A percentile compares a stretch with the other conserved stretches of the same genome.
Evolutionary conservation across 2,329 filamentous ascomycete species (phyloP).

Genomic region (Spiromastix sp.): DNA sequence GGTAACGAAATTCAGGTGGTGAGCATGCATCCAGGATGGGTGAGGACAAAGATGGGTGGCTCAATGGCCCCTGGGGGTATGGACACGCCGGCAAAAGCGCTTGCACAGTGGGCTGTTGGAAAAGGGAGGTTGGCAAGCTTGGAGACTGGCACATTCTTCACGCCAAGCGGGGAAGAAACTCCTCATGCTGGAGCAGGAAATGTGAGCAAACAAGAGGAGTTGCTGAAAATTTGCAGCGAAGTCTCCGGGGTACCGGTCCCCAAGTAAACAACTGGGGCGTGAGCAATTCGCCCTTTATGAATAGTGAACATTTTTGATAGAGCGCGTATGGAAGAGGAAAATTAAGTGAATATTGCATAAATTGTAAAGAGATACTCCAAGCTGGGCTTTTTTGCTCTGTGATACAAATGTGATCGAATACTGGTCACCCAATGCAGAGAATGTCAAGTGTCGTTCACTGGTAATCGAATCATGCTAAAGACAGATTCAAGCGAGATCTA

Average conservation of each 20-base stretch:
- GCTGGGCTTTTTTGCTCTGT: too few relatives aligned
- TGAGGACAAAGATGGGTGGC: constrained; percentile 46
- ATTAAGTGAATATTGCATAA: too few relatives aligned
- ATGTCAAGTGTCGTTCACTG: too few relatives aligned
- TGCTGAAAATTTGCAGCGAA: constrained; percentile 17
- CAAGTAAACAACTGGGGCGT: background rate
- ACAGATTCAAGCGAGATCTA: too few relatives aligned
- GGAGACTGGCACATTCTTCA: constrained; percentile 14
- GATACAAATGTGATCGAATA: too few relatives aligned
- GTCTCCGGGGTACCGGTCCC: constrained; percentile 16
- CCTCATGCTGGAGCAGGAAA: constrained; percentile 17
- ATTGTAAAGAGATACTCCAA: too few relatives aligned
- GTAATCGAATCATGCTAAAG: too few relatives aligned
- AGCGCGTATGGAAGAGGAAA: too few relatives aligned
- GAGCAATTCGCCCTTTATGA: too few relatives aligned
- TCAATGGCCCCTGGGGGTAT: constrained; percentile 36
- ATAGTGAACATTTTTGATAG: too few relatives aligned
- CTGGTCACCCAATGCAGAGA: too few relatives aligned
- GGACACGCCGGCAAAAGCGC: constrained; percentile 38
- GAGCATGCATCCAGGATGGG: constrained; percentile 44
- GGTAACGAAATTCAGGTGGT: constrained; percentile 38
- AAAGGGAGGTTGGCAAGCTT: constrained; percentile 14
- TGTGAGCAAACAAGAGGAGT: constrained; percentile 20
- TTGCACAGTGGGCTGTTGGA: constrained; percentile 35
- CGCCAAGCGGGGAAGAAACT: constrained; percentile 14